Percentiles rank a stretch among this genome's conserved stretches.
These are phyloP conservation scores for Citrus hindsii DNA, from an alignment of 345 rosid genomes.

Conservation along the genomic window DNA sequence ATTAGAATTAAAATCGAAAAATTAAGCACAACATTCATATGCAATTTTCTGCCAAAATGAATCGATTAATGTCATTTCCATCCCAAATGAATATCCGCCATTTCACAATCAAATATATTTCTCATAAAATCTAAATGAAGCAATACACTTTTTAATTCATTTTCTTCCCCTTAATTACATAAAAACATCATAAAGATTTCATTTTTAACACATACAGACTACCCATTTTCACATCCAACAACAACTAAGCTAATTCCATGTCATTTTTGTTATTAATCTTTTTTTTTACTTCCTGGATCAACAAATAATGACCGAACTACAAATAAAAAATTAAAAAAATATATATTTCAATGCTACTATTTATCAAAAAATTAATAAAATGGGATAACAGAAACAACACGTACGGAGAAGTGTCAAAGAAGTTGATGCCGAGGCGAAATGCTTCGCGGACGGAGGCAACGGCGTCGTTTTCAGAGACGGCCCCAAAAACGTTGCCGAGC, in stretches of 20 bases:
- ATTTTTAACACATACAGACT: background rate
- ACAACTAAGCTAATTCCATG: background rate
- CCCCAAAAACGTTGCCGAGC: conserved; percentile 81
- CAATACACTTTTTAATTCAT: background rate
- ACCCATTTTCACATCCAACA: background rate
- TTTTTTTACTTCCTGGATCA: background rate
- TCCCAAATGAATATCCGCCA: background rate
- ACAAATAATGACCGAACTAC: background rate
- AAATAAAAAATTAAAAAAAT: background rate
- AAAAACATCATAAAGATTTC: background rate
- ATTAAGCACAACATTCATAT: background rate
- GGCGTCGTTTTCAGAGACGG: conserved; percentile 78
- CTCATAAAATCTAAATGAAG: background rate
- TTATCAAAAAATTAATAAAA: background rate
- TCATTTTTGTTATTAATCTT: background rate
- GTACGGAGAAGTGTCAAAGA: conserved; percentile 99
- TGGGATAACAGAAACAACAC: conserved; percentile 1
- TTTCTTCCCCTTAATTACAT: background rate
- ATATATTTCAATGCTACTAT: background rate
- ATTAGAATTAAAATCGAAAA: background rate
- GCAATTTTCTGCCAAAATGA: background rate
- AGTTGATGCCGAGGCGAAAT: conserved; percentile 82
- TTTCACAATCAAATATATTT: background rate
- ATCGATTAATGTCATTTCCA: background rate
- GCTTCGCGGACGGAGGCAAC: conserved; percentile 76